Base-by-base conservation (phyloP, 202 grass and related monocot species). In the Schoenoplectus triqueter region DNA sequence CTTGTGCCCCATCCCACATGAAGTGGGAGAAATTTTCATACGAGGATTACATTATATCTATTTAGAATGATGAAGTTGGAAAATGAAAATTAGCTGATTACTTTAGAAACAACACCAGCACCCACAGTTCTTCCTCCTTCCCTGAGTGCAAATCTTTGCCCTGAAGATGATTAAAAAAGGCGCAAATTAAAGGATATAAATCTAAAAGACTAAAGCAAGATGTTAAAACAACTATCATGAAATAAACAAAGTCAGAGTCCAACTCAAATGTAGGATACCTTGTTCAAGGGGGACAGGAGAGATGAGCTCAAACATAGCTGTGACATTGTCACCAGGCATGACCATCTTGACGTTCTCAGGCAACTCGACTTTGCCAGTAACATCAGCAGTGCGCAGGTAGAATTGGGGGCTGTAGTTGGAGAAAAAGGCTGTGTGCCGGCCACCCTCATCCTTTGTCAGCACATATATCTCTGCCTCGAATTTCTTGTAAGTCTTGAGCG, bases 351-450 rank as follows among this genome's bases (percentile, higher is more conserved):
- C 80, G 0, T 85, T 51, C 60, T 84, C 85, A 78, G 89, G 89
- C 61, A 99, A 84, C 81, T 92, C 90, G 18, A 96, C 85, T 66
- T 90, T 99, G 17, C 96, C 96, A 19, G 93, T 96, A 82, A 99
- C 40, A 86, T 99, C 96, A 69, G 96, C 96, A 86, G 96, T 99
- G 19, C 96, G 91, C 84, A 99, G 88, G 93, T 92, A 96, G 91
- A 99, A 99, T 80, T 99, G 96, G 50, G 96, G 96, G 0, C 91
- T 95, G 88, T 99, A 99, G 69, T 99, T 96, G 11, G 92, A 90
- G 39, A 92, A 63, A 82, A 99, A 99, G n/a, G 86, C 75, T 73
- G 96, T 99, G 86, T 96, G 93, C 59, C 96, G 90, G 65, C 96
- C 96, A 87, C 96, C 93, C 88, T 99, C 96, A 81, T 99, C 96